Conservation (phyloP, 2,329 filamentous ascomycete genomes). For the Paraphaeosphaeria sporulosa region DNA sequence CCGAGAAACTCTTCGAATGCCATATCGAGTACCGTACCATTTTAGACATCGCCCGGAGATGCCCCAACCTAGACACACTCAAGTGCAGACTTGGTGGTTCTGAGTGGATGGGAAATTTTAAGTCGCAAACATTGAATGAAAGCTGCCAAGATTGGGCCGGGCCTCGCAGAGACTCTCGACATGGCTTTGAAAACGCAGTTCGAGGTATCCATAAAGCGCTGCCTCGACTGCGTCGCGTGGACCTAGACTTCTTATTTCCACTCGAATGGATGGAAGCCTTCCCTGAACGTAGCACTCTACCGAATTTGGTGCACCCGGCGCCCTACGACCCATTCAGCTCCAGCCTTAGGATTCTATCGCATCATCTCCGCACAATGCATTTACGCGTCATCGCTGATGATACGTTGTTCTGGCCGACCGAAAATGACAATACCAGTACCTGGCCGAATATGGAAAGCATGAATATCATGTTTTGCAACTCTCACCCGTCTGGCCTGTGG, state of each 20-base stretch:
- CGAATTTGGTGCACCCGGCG: neutral
- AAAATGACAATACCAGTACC: neutral
- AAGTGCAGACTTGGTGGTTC: neutral
- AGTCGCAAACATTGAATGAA: neutral
- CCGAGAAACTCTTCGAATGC: neutral
- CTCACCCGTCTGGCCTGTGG: conserved; percentile 1
- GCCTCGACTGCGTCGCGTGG: neutral
- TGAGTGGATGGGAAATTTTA: conserved; percentile 1
- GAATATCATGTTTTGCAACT: neutral
- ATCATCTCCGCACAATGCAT: neutral
- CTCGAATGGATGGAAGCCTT: no score
- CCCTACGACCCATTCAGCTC: conserved; percentile 10
- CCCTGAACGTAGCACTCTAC: neutral
- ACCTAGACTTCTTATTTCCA: no score
- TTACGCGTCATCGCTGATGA: conserved; percentile 10
- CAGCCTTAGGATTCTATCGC: conserved; percentile 1
- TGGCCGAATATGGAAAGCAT: conserved; percentile 3
- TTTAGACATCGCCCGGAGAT: conserved; percentile 1
- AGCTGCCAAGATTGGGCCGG: neutral
- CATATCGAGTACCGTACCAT: conserved; percentile 2
- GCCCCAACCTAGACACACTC: conserved; percentile 1
- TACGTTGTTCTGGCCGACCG: conserved; percentile 8
- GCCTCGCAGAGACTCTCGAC: conserved; percentile 1
- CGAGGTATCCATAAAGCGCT: conserved; percentile 1
- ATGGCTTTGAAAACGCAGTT: conserved; percentile 1